phyloP scores from a whole-genome alignment of 176 grass and related monocot genomes.

The Calamus simplicifolius region DNA sequence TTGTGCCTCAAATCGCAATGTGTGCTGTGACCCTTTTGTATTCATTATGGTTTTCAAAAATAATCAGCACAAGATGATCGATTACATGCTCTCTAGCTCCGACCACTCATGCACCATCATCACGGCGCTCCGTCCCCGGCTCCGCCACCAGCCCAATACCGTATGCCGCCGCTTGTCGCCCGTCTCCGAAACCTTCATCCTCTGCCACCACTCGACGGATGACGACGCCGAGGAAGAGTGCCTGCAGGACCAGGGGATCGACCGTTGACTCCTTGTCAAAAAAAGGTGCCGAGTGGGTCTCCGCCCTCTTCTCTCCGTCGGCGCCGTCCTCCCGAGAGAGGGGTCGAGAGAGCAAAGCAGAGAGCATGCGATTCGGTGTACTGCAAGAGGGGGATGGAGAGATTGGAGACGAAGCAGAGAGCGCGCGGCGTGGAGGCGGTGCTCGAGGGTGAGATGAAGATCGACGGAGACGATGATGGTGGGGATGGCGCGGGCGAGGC shows the following conservation, averaged over 20 bases:
- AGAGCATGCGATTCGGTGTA: too few relatives aligned
- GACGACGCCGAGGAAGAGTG: neutral
- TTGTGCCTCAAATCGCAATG: too few relatives aligned
- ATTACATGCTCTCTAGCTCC: constrained; percentile 78
- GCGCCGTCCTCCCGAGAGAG: too few relatives aligned
- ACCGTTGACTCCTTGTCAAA: constrained; percentile 26
- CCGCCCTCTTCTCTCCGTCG: neutral
- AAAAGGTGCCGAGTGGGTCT: neutral
- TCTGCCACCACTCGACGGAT: constrained; percentile 14
- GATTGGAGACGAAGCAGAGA: constrained; percentile 41
- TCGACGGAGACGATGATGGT: too few relatives aligned
- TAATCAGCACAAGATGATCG: too few relatives aligned
- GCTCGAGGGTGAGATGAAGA: constrained; percentile 62
- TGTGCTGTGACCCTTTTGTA: too few relatives aligned
- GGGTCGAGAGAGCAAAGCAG: too few relatives aligned
- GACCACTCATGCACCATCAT: constrained; percentile 96
- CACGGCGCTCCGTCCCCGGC: constrained; percentile 39
- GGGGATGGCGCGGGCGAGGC: constrained; percentile 4
- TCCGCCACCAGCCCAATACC: constrained; percentile 45
- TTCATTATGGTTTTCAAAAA: too few relatives aligned
- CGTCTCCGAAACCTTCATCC: constrained; percentile 17
- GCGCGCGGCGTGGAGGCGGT: constrained; percentile 49
- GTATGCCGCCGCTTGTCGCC: constrained; percentile 32
- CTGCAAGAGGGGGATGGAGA: too few relatives aligned
- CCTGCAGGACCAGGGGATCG: constrained; percentile 19